These are phyloP conservation scores for Haplosporangium gracile DNA, from an alignment of 192 early-diverging fungal species.

Conservation along the genomic window DNA sequence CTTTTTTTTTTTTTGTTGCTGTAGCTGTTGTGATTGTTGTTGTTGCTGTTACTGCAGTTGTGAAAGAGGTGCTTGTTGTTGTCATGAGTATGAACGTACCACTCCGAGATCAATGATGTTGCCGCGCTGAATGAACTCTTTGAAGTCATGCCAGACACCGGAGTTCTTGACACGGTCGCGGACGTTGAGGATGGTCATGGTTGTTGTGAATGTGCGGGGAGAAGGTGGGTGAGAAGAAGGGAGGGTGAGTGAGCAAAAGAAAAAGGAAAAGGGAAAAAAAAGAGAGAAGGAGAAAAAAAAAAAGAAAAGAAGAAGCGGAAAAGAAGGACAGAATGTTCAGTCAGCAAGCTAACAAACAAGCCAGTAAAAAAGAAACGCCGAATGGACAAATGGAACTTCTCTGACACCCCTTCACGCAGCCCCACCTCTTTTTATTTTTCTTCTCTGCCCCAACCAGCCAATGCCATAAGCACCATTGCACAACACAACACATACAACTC, in stretches of 20 bases:
- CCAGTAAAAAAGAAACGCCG: neutral
- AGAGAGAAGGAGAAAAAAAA: neutral
- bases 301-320: neutral
- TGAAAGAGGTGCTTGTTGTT: no score
- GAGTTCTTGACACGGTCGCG: slow-evolving; percentile 34
- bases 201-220: neutral
- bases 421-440: neutral
- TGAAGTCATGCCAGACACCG: slow-evolving; percentile 34
- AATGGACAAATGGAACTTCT: neutral
- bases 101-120: slow-evolving; percentile 56
- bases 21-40: no score
- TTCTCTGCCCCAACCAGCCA: neutral
- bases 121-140: slow-evolving; percentile 42
- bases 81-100: slow-evolving; percentile 13
- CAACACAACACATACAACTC: neutral
- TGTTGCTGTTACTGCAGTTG: no score
- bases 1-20: no score
- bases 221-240: neutral
- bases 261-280: neutral
- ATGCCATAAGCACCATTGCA: neutral
- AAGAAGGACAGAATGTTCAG: neutral
- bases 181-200: slow-evolving; percentile 25
- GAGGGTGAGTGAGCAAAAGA: neutral
- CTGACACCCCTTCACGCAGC: neutral
- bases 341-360: no score